These are phyloP conservation scores for Megacollybia marginata DNA, from an alignment of 768 basidiomycete genomes.

Conservation along the genomic window DNA sequence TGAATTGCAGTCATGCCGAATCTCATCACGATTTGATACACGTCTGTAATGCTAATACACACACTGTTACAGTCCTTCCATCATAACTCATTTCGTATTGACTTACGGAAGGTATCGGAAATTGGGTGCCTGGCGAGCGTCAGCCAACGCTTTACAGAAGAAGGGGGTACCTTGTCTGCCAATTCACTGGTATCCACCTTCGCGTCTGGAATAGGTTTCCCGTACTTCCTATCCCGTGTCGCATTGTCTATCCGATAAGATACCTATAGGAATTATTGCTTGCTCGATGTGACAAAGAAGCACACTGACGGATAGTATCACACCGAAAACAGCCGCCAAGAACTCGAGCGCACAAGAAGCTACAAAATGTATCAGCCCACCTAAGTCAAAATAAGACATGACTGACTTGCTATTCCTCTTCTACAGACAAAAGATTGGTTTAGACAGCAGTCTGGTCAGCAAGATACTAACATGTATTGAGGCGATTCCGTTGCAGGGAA, in stretches of 20 bases:
- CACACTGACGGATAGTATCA: slow-evolving; percentile 34
- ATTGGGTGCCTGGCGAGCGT: slow-evolving; percentile 37
- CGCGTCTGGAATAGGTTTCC: slow-evolving; percentile 36
- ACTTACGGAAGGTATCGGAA: slow-evolving; percentile 44
- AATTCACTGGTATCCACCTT: slow-evolving; percentile 58
- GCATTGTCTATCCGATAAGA: slow-evolving; percentile 61
- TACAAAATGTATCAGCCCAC: slow-evolving; percentile 7
- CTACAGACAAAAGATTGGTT: slow-evolving; percentile 20
- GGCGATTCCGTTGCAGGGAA: slow-evolving; percentile 62
- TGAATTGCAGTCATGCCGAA: too few relatives aligned
- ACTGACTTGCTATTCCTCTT: slow-evolving; percentile 51
- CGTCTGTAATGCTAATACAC: too few relatives aligned
- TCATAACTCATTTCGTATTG: not conserved
- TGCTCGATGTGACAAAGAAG: not conserved
- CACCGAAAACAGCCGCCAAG: slow-evolving; percentile 44
- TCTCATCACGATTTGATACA: too few relatives aligned
- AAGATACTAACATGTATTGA: slow-evolving; percentile 46
- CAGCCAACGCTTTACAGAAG: not conserved
- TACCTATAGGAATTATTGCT: slow-evolving; percentile 25
- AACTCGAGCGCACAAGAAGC: slow-evolving; percentile 48
- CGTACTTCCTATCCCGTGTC: slow-evolving; percentile 44
- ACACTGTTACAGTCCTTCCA: too few relatives aligned
- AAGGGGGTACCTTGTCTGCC: slow-evolving; percentile 50
- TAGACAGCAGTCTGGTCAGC: not conserved
- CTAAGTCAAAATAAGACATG: not conserved